Base-by-base conservation (phyloP, 768 basidiomycete species). In the Amanita muscaria region DNA sequence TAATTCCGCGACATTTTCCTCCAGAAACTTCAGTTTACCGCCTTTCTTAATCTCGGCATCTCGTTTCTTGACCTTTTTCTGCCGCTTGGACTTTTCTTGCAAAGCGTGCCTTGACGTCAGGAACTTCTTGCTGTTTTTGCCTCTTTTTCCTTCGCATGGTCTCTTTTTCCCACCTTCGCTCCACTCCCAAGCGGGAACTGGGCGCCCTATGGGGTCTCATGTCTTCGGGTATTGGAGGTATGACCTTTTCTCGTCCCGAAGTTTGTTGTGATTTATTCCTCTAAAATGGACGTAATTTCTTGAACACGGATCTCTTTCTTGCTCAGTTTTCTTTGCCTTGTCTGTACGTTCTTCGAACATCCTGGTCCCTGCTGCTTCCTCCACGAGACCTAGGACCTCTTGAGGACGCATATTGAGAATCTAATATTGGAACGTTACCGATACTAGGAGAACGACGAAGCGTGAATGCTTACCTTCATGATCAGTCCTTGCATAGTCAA, bases 321-420 rank as follows among this genome's bases (percentile, higher is more conserved):
- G 19, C 74, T 74, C 85, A 99, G 89, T 96, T 64, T 87, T 90
- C 57, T 83, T 77, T 5, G 94, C 93, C 61, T 96, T 96, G 59
- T 96, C 92, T 59, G 98, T 99, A 14, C 88, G 79, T 43, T 98
- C 94, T 60, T 99, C 96, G 56, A 97, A 99, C 96, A 98, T 98
- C 21, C 91, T 83, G 22, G 96, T 99, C 5, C 96, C 96, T 0
- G 93, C 90, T 0, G 96, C 96, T 61, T 99, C 96, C 62, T 98
- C 96, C 2, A 98, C 88, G 88, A 99, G 94, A 1, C 92, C 90
- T 10, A 99, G 75, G 49, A 98, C 94, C 61, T 99, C 96, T 68
- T 87, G 85, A 0, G 96, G 93, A 19, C 89, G 84, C 96, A 99
- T 98, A 63, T 97, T 98, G 39, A 99, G 78, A 3, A 90, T 87